These are phyloP conservation scores for Rhytidiadelphus loreus DNA, from an alignment of 225 moss, liverwort and hornwort species.

Conservation along the genomic window DNA sequence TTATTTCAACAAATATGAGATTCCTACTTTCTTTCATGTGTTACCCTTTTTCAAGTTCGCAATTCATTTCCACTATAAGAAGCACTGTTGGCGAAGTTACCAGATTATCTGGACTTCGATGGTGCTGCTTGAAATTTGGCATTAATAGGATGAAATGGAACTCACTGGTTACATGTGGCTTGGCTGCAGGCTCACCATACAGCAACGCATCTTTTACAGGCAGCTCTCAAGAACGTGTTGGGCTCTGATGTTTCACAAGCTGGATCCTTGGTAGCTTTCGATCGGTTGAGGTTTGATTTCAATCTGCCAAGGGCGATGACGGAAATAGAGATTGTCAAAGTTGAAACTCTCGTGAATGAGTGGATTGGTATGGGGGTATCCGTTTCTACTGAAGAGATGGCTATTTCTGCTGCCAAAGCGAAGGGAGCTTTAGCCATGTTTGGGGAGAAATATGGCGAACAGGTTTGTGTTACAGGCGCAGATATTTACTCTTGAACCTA, in stretches of 20 bases:
- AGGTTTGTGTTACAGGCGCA: constrained; percentile 23
- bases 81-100: not conserved
- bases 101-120: not conserved
- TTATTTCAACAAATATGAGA: not conserved
- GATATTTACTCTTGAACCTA: not conserved
- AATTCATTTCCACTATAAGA: not conserved
- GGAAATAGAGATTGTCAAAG: constrained; percentile 47
- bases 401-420: constrained; percentile 59
- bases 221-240: constrained; percentile 70
- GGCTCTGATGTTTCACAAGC: constrained; percentile 75
- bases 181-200: constrained; percentile 77
- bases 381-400: constrained; percentile 74
- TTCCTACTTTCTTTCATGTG: not conserved
- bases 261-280: constrained; percentile 89
- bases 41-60: not conserved
- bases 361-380: constrained; percentile 86
- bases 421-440: constrained; percentile 79
- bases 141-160: not conserved
- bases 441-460: constrained; percentile 83
- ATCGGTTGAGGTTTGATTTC: constrained; percentile 86
- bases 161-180: not conserved
- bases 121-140: not conserved
- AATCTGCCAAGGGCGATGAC: constrained; percentile 85
- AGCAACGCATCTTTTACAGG: constrained; percentile 85
- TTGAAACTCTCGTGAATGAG: constrained; percentile 64